Conservation (phyloP, 345 rosid species). For the Euphorbia peplus region DNA sequence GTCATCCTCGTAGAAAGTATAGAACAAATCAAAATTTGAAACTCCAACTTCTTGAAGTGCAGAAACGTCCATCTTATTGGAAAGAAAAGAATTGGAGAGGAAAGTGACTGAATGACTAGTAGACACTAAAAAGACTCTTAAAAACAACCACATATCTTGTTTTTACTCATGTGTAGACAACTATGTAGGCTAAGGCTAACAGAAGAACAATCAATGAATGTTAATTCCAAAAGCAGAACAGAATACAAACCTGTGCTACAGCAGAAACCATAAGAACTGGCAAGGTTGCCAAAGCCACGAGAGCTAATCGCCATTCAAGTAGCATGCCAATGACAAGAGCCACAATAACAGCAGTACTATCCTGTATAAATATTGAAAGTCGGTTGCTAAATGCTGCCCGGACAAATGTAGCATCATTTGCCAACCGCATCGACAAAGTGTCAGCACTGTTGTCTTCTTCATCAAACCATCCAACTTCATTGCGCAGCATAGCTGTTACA, state of each 20-base stretch:
- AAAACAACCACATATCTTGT: background rate
- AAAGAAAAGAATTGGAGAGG: background rate
- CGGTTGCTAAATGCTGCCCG: slow-evolving; percentile 98
- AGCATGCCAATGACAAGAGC: slow-evolving; percentile 85
- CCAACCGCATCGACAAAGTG: slow-evolving; percentile 95
- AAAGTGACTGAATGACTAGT: background rate
- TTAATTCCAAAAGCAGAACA: slow-evolving; percentile 12
- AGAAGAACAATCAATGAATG: background rate
- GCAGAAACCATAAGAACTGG: slow-evolving; percentile 89
- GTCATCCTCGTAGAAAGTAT: background rate
- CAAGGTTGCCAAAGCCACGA: slow-evolving; percentile 88
- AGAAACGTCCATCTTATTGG: background rate
- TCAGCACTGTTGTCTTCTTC: slow-evolving; percentile 96
- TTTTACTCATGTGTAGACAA: background rate
- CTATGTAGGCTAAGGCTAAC: background rate
- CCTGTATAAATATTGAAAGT: slow-evolving; percentile 97
- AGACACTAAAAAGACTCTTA: background rate
- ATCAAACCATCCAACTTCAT: slow-evolving; percentile 99
- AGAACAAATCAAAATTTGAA: background rate
- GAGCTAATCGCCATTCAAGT: slow-evolving; percentile 93
- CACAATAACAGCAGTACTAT: slow-evolving; percentile 84
- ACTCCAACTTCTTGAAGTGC: background rate
- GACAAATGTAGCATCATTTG: slow-evolving; percentile 99
- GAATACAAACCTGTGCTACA: slow-evolving; percentile 80
- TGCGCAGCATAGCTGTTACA: slow-evolving; percentile 91